Evolutionary conservation across 768 basidiomycete genomes (phyloP), one percentile per base, ranked within the genome.

Genomic region (Boletus rex-veris): DNA sequence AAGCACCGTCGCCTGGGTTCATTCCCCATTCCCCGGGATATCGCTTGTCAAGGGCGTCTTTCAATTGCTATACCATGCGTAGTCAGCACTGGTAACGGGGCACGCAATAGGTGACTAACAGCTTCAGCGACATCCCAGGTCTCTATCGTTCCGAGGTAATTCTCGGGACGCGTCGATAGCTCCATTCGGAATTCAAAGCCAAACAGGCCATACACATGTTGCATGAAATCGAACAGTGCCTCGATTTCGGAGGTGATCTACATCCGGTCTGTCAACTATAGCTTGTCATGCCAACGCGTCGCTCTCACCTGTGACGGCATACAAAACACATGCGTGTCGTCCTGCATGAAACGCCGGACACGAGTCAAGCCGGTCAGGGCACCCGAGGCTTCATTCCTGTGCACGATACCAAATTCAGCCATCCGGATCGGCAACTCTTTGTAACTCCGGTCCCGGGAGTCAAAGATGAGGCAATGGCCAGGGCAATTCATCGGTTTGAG

Each of bases 401-500:
- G 97, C 48, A 98, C 80, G 60, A 98, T 92, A 60, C 97, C 97
- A 65, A 99, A 99, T 68, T 99, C 97, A 6, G 96, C 96, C 89
- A 98, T 93, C 26, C 97, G 86, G 60, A 99, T 86, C 8, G 97
- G 97, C 14, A 98, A 80, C 71, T 99, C 97, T 69, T 86, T 90
- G 76, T 98, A 98, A 56, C 85, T 88, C 58, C 97, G 84, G 70
- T 97, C 95, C 53, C 91, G 81, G 24, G 90, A 88, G 73, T 93
- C 96, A 66, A 98, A 99, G 62, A 99, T 91, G 46, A 98, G 72
- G 71, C 91, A 94, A 70, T 98, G 97, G 6, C 95, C 95, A 0
- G 91, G 97, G 75, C 97, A 98, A 73, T 99, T 99, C 97, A 99
- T 99, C 18, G 97, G 97, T 74, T 98, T 97, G 54, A 98, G 79